Evolutionary conservation across 78 protist genomes (phyloP).

Genomic region (Polysphondylium violaceum): DNA sequence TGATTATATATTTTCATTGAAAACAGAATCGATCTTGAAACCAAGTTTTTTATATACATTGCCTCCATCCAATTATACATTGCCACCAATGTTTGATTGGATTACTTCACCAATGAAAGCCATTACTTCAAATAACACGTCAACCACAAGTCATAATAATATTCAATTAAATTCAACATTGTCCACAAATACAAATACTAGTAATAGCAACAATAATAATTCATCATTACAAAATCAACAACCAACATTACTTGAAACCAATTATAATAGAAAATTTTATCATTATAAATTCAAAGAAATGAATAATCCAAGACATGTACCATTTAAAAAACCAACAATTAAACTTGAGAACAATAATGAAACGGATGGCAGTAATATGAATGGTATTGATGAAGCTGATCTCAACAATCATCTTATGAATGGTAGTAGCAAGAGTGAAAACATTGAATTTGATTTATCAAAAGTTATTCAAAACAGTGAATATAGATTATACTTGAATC

Average conservation of each 20-base stretch:
- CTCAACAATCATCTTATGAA: neutral
- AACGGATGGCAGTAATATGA: neutral
- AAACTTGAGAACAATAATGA: neutral
- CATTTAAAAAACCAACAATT: constrained; percentile 36
- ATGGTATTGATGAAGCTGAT: too few species aligned
- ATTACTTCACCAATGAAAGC: neutral
- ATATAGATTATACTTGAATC: neutral
- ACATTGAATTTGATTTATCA: neutral
- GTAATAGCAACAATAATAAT: neutral
- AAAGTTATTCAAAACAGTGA: constrained; percentile 2
- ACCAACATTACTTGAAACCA: constrained; percentile 16
- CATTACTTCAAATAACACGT: neutral
- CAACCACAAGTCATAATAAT: neutral
- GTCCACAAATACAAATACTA: neutral
- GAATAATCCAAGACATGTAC: constrained; percentile 53
- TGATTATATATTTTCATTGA: constrained; percentile 5
- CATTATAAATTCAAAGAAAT: constrained; percentile 55
- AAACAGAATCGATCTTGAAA: constrained; percentile 29
- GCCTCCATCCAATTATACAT: neutral
- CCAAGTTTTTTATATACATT: neutral
- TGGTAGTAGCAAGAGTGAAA: neutral
- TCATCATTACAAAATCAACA: constrained; percentile 8
- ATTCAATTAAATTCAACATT: neutral
- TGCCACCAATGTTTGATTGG: neutral
- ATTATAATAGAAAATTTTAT: constrained; percentile 40